Conservation (phyloP, 306 rosid genomes). For the Vicia sativa region DNA sequence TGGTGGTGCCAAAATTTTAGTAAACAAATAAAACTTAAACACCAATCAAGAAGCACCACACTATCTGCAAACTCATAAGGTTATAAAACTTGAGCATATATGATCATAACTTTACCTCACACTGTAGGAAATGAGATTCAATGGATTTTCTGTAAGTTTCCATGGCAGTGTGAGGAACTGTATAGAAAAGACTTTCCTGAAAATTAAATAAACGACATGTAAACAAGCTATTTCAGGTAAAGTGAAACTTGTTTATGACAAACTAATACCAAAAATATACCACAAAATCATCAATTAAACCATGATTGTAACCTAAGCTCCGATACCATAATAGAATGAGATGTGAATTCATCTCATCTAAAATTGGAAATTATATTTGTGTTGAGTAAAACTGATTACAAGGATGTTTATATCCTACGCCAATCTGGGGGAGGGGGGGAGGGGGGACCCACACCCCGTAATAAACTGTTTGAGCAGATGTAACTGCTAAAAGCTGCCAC, state of each 20-base stretch:
- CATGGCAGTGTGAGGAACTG: conserved; percentile 76
- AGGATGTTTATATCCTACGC: too few relatives aligned
- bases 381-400: too few relatives aligned
- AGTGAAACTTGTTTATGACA: neutral
- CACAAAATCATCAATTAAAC: conserved; percentile 29
- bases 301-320: neutral
- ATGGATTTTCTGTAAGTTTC: conserved; percentile 80
- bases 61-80: neutral
- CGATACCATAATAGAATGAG: too few relatives aligned
- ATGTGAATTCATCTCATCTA: too few relatives aligned
- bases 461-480: too few relatives aligned
- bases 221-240: neutral
- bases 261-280: conserved; percentile 20
- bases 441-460: too few relatives aligned
- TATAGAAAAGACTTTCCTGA: conserved; percentile 87
- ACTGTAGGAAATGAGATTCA: conserved; percentile 71
- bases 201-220: conserved; percentile 41
- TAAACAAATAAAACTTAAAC: conserved; percentile 8
- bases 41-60: conserved; percentile 23
- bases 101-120: conserved; percentile 57
- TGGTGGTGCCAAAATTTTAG: neutral
- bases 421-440: too few relatives aligned
- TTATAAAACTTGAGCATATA: conserved; percentile 12
- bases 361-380: too few relatives aligned
- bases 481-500: too few relatives aligned